These are phyloP conservation scores for Pelargonium myrrhifolium DNA, from an alignment of 441 rosid genomes.

Conservation along the genomic window DNA sequence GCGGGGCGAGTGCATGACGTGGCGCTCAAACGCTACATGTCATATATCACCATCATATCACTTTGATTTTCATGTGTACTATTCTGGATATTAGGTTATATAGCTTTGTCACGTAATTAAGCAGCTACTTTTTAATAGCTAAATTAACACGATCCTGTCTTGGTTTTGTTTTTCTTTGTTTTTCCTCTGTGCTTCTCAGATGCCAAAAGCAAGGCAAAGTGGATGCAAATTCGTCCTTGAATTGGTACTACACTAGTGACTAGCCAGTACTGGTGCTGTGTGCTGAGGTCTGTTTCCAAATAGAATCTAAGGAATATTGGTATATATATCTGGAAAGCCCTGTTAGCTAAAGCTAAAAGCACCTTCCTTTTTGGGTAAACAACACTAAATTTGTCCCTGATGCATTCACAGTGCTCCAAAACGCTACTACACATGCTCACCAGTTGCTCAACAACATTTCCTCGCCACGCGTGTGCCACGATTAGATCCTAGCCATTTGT, in stretches of 20 bases:
- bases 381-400: conserved; percentile 1
- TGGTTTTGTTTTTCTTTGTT: neutral
- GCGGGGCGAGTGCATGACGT: too few relatives aligned
- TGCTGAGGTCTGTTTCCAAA: neutral
- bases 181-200: neutral
- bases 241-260: neutral
- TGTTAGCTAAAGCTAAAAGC: neutral
- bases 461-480: too few relatives aligned
- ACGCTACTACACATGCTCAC: too few relatives aligned
- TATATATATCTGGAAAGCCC: neutral
- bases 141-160: neutral
- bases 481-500: too few relatives aligned
- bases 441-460: too few relatives aligned
- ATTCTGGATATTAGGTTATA: too few relatives aligned
- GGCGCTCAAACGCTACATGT: too few relatives aligned
- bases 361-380: neutral
- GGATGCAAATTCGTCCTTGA: neutral
- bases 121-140: neutral
- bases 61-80: too few relatives aligned
- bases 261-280: neutral
- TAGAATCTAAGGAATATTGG: neutral
- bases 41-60: too few relatives aligned
- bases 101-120: too few relatives aligned
- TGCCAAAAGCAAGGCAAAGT: neutral
- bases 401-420: neutral